Percentiles rank a stretch among this genome's conserved stretches.
Evolutionary conservation across 148 eudicot species (phyloP).

Genomic region (Diospyros kaki): DNA sequence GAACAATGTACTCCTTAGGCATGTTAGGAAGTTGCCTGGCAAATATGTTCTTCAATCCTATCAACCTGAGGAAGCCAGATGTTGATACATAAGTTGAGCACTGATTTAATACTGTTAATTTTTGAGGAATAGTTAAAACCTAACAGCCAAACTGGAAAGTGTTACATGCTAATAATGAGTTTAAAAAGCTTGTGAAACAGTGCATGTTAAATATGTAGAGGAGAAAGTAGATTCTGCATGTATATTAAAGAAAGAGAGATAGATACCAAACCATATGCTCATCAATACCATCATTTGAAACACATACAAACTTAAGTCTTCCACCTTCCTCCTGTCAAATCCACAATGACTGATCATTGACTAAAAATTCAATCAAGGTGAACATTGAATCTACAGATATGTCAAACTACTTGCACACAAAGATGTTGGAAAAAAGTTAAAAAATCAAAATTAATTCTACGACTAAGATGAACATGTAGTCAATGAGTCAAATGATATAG

Average conservation of each 20-base stretch:
- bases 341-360: neutral
- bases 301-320: slow-evolving; percentile 60
- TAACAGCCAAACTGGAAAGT: neutral
- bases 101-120: neutral
- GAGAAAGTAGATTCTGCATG: neutral
- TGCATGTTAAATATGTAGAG: too few species aligned
- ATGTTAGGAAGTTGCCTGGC: slow-evolving; percentile 93
- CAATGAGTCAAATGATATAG: neutral
- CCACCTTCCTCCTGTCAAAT: slow-evolving; percentile 79
- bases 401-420: neutral
- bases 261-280: slow-evolving; percentile 95
- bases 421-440: neutral
- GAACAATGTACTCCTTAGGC: slow-evolving; percentile 99
- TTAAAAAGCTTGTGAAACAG: neutral
- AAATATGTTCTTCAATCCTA: slow-evolving; percentile 97
- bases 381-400: neutral
- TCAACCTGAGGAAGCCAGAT: slow-evolving; percentile 56
- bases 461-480: neutral
- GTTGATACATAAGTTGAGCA: neutral
- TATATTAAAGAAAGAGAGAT: slow-evolving; percentile 22
- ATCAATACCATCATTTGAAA: slow-evolving; percentile 75
- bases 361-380: slow-evolving; percentile 10
- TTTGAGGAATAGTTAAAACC: neutral
- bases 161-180: neutral
- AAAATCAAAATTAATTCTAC: neutral